Conservation (phyloP, 2,329 filamentous ascomycete species). For the Pseudofabraea citricarpa region DNA sequence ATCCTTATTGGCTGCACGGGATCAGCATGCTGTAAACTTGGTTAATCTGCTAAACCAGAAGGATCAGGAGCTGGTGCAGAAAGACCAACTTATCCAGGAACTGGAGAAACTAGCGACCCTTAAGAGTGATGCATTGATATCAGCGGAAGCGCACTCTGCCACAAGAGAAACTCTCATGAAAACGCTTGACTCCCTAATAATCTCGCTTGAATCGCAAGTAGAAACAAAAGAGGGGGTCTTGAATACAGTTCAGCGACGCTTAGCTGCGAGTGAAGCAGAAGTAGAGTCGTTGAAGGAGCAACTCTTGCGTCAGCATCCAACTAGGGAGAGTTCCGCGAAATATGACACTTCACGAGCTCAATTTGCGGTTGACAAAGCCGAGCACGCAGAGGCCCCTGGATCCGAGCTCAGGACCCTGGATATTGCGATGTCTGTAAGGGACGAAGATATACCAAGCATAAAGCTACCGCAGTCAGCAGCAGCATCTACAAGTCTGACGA, state of each 20-base stretch:
- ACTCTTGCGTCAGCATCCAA: no score
- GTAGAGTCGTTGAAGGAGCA: not conserved
- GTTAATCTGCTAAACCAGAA: not conserved
- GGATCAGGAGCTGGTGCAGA: not conserved
- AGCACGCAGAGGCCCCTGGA: not conserved
- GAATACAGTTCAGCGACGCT: not conserved
- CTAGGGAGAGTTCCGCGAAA: no score
- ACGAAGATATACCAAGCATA: not conserved
- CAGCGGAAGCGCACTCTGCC: constrained; percentile 1
- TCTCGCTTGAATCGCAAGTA: not conserved
- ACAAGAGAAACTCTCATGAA: not conserved
- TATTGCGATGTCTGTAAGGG: not conserved
- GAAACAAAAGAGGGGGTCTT: not conserved
- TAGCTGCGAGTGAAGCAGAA: not conserved
- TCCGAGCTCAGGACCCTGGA: not conserved
- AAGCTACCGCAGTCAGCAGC: not conserved
- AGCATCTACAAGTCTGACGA: not conserved
- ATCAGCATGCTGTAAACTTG: not conserved
- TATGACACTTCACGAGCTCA: not conserved
- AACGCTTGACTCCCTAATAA: not conserved
- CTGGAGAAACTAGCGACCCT: not conserved
- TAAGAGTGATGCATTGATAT: not conserved
- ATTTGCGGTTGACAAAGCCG: not conserved
- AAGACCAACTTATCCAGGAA: constrained; percentile 1
- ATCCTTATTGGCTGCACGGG: not conserved